Evolutionary conservation across 306 rosid genomes (phyloP).

Genomic region (Aeschynomene evenia): DNA sequence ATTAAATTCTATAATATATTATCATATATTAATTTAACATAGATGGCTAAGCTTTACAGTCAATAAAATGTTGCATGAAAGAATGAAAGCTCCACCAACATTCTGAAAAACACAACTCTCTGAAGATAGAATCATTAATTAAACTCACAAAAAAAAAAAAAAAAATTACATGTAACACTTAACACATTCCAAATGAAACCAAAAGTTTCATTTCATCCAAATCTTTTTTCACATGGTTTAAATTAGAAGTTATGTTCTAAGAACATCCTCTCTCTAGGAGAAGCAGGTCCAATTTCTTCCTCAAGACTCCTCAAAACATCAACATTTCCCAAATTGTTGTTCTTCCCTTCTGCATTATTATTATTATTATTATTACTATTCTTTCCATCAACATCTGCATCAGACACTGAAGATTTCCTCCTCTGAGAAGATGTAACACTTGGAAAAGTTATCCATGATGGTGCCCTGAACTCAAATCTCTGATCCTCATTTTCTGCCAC

Average conservation of each 20-base stretch:
- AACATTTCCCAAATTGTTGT: slow-evolving; percentile 45
- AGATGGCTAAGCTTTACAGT: neutral
- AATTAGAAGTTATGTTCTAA: slow-evolving; percentile 85
- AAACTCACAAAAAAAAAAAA: too few relatives aligned
- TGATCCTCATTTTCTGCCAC: slow-evolving; percentile 77
- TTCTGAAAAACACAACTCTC: neutral
- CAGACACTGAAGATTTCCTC: slow-evolving; percentile 86
- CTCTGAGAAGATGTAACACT: slow-evolving; percentile 98
- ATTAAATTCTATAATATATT: too few relatives aligned
- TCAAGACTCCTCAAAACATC: slow-evolving; percentile 90
- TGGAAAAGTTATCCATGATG: slow-evolving; percentile 94
- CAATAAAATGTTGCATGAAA: neutral
- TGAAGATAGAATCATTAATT: neutral
- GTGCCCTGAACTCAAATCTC: slow-evolving; percentile 85
- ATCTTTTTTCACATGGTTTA: slow-evolving; percentile 23
- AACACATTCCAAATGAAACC: slow-evolving; percentile 1
- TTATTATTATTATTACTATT: too few relatives aligned
- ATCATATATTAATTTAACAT: neutral
- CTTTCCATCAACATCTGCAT: slow-evolving; percentile 79
- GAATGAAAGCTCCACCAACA: neutral
- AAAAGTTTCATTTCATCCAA: slow-evolving; percentile 20
- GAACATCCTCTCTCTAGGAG: slow-evolving; percentile 80
- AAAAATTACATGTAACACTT: too few relatives aligned
- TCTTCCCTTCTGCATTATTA: slow-evolving; percentile 51
- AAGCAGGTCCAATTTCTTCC: slow-evolving; percentile 97